These are phyloP conservation scores for Lasiosphaeriaceae sp. DNA, from an alignment of 495 filamentous ascomycete species.

Conservation along the genomic window DNA sequence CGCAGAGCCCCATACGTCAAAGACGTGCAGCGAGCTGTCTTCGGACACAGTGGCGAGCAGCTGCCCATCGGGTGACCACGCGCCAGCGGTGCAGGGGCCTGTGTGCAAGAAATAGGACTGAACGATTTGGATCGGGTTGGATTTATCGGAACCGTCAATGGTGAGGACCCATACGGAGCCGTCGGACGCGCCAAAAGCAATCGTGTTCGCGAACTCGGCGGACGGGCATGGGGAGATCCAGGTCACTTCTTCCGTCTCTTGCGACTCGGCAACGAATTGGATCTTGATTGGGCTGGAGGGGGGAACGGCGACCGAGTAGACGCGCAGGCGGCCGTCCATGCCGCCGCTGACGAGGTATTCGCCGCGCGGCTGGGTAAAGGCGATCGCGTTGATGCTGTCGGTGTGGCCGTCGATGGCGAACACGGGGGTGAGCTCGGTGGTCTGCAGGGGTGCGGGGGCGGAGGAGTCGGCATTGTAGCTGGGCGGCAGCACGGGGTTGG, in stretches of 20 bases:
- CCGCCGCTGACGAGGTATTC: slow-evolving; percentile 83
- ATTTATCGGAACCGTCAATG: slow-evolving; percentile 59
- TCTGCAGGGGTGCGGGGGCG: slow-evolving; percentile 35
- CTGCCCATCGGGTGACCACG: slow-evolving; percentile 85
- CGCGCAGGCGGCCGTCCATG: slow-evolving; percentile 73
- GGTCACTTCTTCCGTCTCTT: slow-evolving; percentile 91
- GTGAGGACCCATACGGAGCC: slow-evolving; percentile 94
- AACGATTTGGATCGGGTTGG: slow-evolving; percentile 65
- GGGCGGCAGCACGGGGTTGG: slow-evolving; percentile 58
- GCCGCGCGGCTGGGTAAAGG: slow-evolving; percentile 78
- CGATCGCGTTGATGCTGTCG: slow-evolving; percentile 81
- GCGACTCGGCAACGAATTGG: slow-evolving; percentile 61
- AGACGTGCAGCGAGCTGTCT: slow-evolving; percentile 85
- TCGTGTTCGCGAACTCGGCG: slow-evolving; percentile 64
- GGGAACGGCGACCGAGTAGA: slow-evolving; percentile 61
- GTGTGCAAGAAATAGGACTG: slow-evolving; percentile 92
- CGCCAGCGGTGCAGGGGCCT: slow-evolving; percentile 77
- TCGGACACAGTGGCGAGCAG: slow-evolving; percentile 87
- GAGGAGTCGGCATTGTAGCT: slow-evolving; percentile 68
- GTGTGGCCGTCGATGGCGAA: slow-evolving; percentile 79
- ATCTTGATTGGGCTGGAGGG: slow-evolving; percentile 74
- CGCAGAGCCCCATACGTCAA: slow-evolving; percentile 84
- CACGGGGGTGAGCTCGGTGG: slow-evolving; percentile 55
- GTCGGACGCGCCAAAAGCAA: slow-evolving; percentile 89
- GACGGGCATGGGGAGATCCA: slow-evolving; percentile 80